phyloP scores from a whole-genome alignment of 2,329 filamentous ascomycete genomes.

The Arthrobotrys sinensis region DNA sequence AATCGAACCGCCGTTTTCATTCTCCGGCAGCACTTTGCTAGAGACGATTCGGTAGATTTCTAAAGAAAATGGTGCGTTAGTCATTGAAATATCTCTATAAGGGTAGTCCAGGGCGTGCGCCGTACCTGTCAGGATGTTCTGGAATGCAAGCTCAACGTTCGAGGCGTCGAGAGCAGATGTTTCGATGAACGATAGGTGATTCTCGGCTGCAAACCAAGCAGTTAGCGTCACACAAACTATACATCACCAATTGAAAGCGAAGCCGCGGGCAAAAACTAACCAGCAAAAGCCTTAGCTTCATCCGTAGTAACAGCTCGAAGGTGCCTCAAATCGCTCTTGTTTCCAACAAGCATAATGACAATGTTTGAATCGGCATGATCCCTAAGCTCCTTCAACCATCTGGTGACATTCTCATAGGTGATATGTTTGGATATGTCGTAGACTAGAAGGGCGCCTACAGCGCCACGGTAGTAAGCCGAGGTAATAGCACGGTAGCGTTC shows the following conservation, averaged over 20 bases:
- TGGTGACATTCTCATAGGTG: slow-evolving; percentile 98
- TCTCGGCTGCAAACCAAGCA: slow-evolving; percentile 78
- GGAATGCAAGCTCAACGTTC: slow-evolving; percentile 99
- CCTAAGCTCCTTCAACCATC: slow-evolving; percentile 98
- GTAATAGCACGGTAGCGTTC: slow-evolving; percentile 99
- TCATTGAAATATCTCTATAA: neutral
- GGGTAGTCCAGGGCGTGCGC: slow-evolving; percentile 64
- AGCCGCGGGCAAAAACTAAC: slow-evolving; percentile 71
- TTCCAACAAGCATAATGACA: slow-evolving; percentile 99
- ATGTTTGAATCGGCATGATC: slow-evolving; percentile 99
- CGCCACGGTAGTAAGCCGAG: slow-evolving; percentile 98
- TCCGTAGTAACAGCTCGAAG: slow-evolving; percentile 96
- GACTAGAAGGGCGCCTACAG: slow-evolving; percentile 95
- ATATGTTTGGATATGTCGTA: slow-evolving; percentile 99
- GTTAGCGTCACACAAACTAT: neutral
- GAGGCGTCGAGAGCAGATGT: slow-evolving; percentile 98
- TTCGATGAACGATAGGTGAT: slow-evolving; percentile 99
- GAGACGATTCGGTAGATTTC: slow-evolving; percentile 99
- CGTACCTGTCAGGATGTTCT: slow-evolving; percentile 97
- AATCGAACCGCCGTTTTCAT: slow-evolving; percentile 84
- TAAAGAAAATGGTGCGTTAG: slow-evolving; percentile 67
- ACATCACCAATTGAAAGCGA: neutral
- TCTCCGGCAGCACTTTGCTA: slow-evolving; percentile 89
- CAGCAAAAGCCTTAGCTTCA: slow-evolving; percentile 97
- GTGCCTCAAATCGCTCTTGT: slow-evolving; percentile 99